A percentile compares a stretch with the other conserved stretches of the same genome.
These are phyloP conservation scores for Saccharomyces hybrid DNA, from an alignment of 1,139 yeast species.

Conservation along the genomic window DNA sequence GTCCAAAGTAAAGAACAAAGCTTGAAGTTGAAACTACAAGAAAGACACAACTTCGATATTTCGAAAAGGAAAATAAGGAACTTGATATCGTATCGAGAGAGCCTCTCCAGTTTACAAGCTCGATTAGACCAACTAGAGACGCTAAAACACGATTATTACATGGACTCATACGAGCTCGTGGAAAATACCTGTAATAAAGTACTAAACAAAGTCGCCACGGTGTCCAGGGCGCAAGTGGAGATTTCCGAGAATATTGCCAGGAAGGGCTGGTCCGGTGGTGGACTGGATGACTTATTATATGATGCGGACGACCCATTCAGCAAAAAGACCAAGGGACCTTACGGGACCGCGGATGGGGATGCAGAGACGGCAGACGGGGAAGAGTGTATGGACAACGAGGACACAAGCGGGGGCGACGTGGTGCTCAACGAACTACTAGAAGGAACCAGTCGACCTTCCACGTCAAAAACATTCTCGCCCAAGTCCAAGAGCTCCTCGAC, in stretches of 20 bases:
- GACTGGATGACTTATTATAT: slow-evolving; percentile 59
- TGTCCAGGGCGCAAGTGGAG: slow-evolving; percentile 73
- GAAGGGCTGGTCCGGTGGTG: slow-evolving; percentile 85
- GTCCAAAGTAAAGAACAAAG: slow-evolving; percentile 45
- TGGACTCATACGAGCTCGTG: slow-evolving; percentile 49
- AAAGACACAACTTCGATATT: slow-evolving; percentile 47
- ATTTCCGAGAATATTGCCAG: slow-evolving; percentile 73
- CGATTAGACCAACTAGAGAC: slow-evolving; percentile 74
- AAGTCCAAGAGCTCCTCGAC: background rate
- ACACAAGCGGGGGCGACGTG: background rate
- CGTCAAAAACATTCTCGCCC: background rate
- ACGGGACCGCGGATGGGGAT: slow-evolving; percentile 3
- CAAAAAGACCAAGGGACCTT: slow-evolving; percentile 8
- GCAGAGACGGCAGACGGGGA: slow-evolving; percentile 21
- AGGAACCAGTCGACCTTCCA: background rate
- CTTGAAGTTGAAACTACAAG: slow-evolving; percentile 45
- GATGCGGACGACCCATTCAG: slow-evolving; percentile 47
- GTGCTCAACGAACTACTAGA: background rate
- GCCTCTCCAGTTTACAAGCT: slow-evolving; percentile 56
- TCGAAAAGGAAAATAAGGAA: slow-evolving; percentile 53
- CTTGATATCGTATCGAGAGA: slow-evolving; percentile 54
- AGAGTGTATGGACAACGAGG: slow-evolving; percentile 7
- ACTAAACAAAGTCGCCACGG: slow-evolving; percentile 50
- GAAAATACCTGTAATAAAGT: slow-evolving; percentile 51
- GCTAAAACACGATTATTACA: slow-evolving; percentile 66